Evolutionary conservation across 495 filamentous ascomycete species (phyloP).

Genomic region (Astrothelium subdiscretum): DNA sequence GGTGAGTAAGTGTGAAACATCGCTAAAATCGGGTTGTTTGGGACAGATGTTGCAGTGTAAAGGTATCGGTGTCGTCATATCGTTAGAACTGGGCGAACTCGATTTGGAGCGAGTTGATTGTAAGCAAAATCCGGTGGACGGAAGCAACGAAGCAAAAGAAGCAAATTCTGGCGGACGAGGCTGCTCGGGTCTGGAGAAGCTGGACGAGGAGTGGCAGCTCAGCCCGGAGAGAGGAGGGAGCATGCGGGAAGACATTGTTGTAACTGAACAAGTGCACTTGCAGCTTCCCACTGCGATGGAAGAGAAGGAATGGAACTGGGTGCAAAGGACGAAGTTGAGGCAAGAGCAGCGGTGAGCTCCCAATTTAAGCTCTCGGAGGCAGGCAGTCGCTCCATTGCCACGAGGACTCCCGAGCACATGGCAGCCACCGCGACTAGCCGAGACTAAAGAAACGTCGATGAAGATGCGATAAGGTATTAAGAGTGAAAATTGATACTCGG

Average conservation of each 20-base stretch:
- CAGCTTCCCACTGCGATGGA: background rate
- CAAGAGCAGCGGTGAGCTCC: background rate
- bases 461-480: background rate
- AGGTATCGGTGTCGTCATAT: constrained; percentile 32
- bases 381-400: background rate
- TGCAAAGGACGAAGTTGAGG: background rate
- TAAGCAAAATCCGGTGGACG: background rate
- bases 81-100: background rate
- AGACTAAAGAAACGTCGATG: background rate
- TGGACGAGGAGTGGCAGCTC: constrained; percentile 7
- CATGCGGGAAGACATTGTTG: background rate
- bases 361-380: background rate
- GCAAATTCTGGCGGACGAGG: constrained; percentile 3
- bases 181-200: background rate
- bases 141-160: constrained; percentile 14
- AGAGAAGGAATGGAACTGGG: background rate
- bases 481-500: background rate
- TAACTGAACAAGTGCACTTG: background rate
- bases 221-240: constrained; percentile 5
- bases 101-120: background rate
- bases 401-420: background rate
- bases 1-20: constrained; percentile 78
- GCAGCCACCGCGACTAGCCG: background rate
- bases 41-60: constrained; percentile 72
- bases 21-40: constrained; percentile 66